These are phyloP conservation scores for Myochromella boudieri DNA, from an alignment of 768 basidiomycete genomes.

Conservation along the genomic window DNA sequence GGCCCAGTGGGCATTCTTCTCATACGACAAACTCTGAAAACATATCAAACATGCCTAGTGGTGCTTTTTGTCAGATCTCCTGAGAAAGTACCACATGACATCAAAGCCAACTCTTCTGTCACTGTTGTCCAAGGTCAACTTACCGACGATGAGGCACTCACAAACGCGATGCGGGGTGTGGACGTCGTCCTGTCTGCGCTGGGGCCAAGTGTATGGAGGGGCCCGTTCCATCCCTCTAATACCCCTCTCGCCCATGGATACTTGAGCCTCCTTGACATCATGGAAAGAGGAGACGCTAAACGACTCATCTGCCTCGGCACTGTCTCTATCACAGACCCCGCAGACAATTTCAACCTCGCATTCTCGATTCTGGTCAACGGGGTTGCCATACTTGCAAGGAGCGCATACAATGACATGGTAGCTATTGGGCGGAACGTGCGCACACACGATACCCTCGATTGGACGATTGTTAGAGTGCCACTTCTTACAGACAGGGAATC, in stretches of 20 bases:
- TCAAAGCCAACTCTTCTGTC: conserved; percentile 43
- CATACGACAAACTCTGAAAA: conserved; percentile 51
- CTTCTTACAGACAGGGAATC: conserved; percentile 50
- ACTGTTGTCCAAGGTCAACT: conserved; percentile 56
- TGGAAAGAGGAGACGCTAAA: conserved; percentile 50
- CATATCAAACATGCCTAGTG: conserved; percentile 37
- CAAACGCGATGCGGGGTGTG: conserved; percentile 53
- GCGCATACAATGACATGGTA: conserved; percentile 69
- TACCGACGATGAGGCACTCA: conserved; percentile 47
- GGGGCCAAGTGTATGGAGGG: conserved; percentile 43
- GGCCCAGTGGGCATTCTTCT: conserved; percentile 60
- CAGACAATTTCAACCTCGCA: conserved; percentile 53
- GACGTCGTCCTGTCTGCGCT: conserved; percentile 68
- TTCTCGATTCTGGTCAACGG: conserved; percentile 45
- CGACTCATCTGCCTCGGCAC: conserved; percentile 71
- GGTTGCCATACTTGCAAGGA: conserved; percentile 42
- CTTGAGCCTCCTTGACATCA: conserved; percentile 49
- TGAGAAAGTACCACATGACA: conserved; percentile 56
- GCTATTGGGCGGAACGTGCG: conserved; percentile 60
- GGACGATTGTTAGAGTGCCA: conserved; percentile 73
- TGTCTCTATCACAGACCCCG: conserved; percentile 58
- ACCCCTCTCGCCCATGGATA: conserved; percentile 68
- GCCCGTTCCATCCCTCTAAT: conserved; percentile 39
- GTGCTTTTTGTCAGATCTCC: conserved; percentile 67
- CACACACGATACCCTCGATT: conserved; percentile 49